Base-by-base conservation (phyloP, 805 yeast genomes). In the Hanseniaspora lachancei region DNA sequence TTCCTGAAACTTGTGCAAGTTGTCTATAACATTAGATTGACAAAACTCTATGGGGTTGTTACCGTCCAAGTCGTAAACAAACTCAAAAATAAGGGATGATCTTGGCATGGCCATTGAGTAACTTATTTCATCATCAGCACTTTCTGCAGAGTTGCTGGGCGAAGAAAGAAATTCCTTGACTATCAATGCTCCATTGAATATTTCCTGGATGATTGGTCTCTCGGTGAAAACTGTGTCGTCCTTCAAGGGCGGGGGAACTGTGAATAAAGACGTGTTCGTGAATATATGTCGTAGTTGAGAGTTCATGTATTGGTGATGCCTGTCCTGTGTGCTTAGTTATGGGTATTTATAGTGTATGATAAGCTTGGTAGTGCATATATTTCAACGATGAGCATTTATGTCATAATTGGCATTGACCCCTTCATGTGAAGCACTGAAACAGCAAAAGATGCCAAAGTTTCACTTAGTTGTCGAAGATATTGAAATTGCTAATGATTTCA, bases 271-370 rank as follows among this genome's bases (percentile, higher is more conserved):
- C n/a, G 42, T 24, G 23, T 46, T 21, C 6, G 12, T 21, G 21
- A 53, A 53, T 8, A 15, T 3, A 32, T 53, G 56, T 53, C 56
- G 56, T 35, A 53, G 56, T 20, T 46, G 56, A 6, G 50, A 13
- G 5, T 40, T 32, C 54, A 49, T 49, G 35, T 32, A 5, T 39
- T 24, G 3, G 6, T 24, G 6, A 24, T 24, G 27, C 6, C 3
- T 24, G 27, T 24, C 27, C 6, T 24, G 3, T 24, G 27, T 24
- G 3, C 5, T 24, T 24, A 24, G 27, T 24, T 3, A 24, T 24
- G 6, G 27, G 3, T 24, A 6, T 24, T 24, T 24, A 6, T 24
- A 24, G 3, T 4, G 3, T 24, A 6, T 24, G 27, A 4, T 24
- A 4, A 24, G 29, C 29, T 27, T 27, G 29, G 29, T 27, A 27